Evolutionary conservation across 2,329 filamentous ascomycete species (phyloP).

Genomic region (Zelopaecilomyces penicillatus): DNA sequence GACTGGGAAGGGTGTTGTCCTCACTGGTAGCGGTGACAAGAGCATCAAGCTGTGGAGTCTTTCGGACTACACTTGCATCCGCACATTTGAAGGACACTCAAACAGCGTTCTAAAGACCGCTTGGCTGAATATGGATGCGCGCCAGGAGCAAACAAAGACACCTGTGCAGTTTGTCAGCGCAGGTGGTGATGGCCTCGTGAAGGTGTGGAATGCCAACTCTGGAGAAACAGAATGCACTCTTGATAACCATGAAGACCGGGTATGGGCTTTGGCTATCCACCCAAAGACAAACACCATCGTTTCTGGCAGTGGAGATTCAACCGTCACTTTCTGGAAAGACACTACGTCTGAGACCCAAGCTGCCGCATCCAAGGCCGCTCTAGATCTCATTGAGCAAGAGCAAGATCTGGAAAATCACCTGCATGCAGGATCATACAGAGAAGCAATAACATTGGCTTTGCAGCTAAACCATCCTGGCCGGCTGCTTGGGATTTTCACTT

Average conservation of each 20-base stretch:
- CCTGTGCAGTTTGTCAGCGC: conserved; percentile 73
- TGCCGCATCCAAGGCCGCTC: conserved; percentile 63
- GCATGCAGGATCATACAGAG: conserved; percentile 75
- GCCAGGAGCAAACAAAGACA: conserved; percentile 45
- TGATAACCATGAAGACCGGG: conserved; percentile 93
- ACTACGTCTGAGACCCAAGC: conserved; percentile 74
- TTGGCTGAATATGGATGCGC: conserved; percentile 59
- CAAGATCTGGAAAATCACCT: conserved; percentile 93
- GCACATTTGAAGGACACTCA: conserved; percentile 93
- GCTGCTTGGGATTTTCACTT: conserved; percentile 73
- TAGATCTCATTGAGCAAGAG: conserved; percentile 82
- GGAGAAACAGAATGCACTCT: conserved; percentile 83
- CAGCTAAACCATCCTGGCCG: conserved; percentile 91
- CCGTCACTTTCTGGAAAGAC: conserved; percentile 92
- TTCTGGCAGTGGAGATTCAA: conserved; percentile 86
- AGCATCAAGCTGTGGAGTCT: conserved; percentile 94
- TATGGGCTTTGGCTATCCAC: conserved; percentile 80
- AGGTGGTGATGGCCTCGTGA: conserved; percentile 89
- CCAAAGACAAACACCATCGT: conserved; percentile 64
- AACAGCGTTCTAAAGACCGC: conserved; percentile 91
- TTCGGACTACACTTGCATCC: conserved; percentile 81
- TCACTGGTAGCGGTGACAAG: conserved; percentile 93
- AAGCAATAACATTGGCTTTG: conserved; percentile 85
- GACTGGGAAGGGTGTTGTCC: conserved; percentile 70
- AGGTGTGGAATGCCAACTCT: conserved; percentile 84